Evolutionary conservation across 2,329 filamentous ascomycete genomes (phyloP).

Genomic region (Zymoseptoria passerinii): DNA sequence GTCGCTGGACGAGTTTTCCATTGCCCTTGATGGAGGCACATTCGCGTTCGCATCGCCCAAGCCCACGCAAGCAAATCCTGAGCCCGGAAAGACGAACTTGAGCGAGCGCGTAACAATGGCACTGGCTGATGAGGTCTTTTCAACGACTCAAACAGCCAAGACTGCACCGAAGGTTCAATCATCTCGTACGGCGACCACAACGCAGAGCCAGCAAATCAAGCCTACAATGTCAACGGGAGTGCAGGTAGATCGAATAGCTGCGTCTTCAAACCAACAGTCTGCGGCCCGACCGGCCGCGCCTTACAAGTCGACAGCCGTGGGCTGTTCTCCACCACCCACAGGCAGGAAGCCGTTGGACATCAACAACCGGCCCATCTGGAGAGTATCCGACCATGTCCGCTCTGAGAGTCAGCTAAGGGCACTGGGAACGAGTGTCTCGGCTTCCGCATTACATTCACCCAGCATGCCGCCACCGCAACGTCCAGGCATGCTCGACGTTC

Average conservation of each 20-base stretch:
- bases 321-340: conserved; percentile 35
- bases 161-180: conserved; percentile 13
- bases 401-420: conserved; percentile 44
- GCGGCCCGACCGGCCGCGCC: conserved; percentile 36
- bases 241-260: conserved; percentile 2
- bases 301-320: conserved; percentile 54
- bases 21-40: conserved; percentile 60
- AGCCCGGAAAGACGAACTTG: conserved; percentile 43
- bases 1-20: conserved; percentile 82
- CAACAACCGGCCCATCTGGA: conserved; percentile 44
- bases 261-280: conserved; percentile 35
- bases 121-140: conserved; percentile 76
- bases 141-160: conserved; percentile 1
- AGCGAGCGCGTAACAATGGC: conserved; percentile 64
- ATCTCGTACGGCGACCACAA: conserved; percentile 2
- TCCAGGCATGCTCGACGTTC: conserved; percentile 36
- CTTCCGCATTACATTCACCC: conserved; percentile 31
- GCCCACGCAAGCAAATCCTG: conserved; percentile 35
- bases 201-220: conserved; percentile 7
- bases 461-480: conserved; percentile 29
- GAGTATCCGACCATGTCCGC: conserved; percentile 44
- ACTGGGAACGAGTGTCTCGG: conserved; percentile 30
- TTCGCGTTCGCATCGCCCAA: conserved; percentile 12
- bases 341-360: conserved; percentile 32
- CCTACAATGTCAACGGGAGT: conserved; percentile 2